A percentile compares a stretch with the other conserved stretches of the same genome.
Evolutionary conservation across 164 flowering plant species (phyloP).

Genomic region (Tetracentron sinense): DNA sequence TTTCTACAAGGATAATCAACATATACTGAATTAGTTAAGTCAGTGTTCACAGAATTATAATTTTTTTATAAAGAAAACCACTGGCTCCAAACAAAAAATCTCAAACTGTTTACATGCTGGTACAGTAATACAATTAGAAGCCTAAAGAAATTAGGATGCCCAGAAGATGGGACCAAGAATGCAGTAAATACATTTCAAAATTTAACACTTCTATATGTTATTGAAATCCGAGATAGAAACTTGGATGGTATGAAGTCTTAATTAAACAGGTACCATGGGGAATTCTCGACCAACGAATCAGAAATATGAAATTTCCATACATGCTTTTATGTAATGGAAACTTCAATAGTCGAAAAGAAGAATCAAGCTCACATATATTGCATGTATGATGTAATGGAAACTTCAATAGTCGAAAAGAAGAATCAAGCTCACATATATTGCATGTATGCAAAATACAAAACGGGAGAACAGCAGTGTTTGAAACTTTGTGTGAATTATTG

Average conservation of each 20-base stretch:
- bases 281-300: background rate
- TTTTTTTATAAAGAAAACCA: background rate
- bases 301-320: background rate
- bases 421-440: background rate
- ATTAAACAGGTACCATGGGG: background rate
- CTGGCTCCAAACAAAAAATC: too few relatives aligned
- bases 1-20: constrained; percentile 29
- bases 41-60: background rate
- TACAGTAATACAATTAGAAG: too few relatives aligned
- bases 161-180: too few relatives aligned
- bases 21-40: background rate
- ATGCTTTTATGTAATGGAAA: background rate
- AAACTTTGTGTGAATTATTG: too few relatives aligned
- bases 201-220: too few relatives aligned
- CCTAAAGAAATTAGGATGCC: too few relatives aligned
- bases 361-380: background rate
- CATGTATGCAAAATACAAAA: background rate
- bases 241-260: background rate
- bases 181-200: too few relatives aligned
- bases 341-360: background rate
- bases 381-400: background rate
- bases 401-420: background rate
- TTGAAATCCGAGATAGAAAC: too few relatives aligned
- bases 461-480: too few relatives aligned
- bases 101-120: too few relatives aligned